Evolutionary conservation across 352 stramenopile species (phyloP), one percentile per base, ranked within the genome.

Genomic region (Phytophthora agathidicida): DNA sequence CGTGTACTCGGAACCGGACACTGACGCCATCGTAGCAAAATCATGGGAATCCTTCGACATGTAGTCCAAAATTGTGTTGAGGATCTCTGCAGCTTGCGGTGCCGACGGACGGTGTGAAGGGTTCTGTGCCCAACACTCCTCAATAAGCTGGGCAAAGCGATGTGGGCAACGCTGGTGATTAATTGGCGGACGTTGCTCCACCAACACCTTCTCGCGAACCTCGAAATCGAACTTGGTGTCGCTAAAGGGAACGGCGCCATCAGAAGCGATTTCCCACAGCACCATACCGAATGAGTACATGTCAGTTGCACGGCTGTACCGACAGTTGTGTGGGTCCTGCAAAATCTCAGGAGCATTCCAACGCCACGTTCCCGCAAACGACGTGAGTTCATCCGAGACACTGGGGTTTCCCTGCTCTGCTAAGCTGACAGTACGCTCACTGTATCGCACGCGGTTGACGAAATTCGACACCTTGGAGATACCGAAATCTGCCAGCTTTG

Each of bases 211-310:
- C 35, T 89, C 68, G 20, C 80, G 77, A 2, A 89, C 80, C 44
- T 89, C 77, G 44, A 89, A 89, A 32, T 89, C 80, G 46, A 89
- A 89, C 9, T 77, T 73, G 11, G 77, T 82, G 56, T 86, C 68
- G 48, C 61, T 80, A 24, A 89, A 89, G 3, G 80, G 80, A 42
- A 89, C 67, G 17, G 70, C 77, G 10, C 77, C 80, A 48, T 89
- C 73, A 17, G 75, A 79, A 0, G 74, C 67, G 33, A 89, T 87
- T 72, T 89, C 80, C 80, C 80, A 89, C 10, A 89, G 49, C 35
- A 87, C 77, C 77, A 89, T 89, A 23, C 80, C 80, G 31, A 89
- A 89, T 27, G 73, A 85, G 53, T 89, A 89, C 75, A 89, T 88
- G 56, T 89, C 80, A 3, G 77, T 89, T 8, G 70, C 72, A 14